Evolutionary conservation across 2,329 filamentous ascomycete species (phyloP), one percentile per base, ranked within the genome.

Genomic region (Nemania sp.): DNA sequence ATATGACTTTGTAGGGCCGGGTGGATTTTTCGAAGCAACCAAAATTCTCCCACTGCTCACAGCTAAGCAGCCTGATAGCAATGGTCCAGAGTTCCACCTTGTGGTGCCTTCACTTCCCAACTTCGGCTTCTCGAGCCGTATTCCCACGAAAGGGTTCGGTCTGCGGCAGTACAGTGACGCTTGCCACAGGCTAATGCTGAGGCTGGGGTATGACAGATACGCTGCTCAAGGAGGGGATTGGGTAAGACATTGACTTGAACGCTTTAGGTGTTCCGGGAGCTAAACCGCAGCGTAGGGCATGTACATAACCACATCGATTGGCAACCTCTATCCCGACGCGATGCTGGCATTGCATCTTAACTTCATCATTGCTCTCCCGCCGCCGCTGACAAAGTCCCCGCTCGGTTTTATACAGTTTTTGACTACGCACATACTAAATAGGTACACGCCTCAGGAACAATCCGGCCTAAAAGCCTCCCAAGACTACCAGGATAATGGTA

Each of bases 21-120:
- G 77, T 8, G 74, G 70, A 66, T 79, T 79, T 63, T 57, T 73
- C 51, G 77, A 78, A 65, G 73, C 70, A 7, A 59, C 69, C 7
- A 70, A 69, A 32, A 67, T 77, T 26, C 62, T 78, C 27, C n/a
- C n/a, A n/a, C n/a, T n/a, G n/a, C n/a, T n/a, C n/a, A n/a, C n/a
- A n/a, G n/a, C n/a, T n/a, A n/a, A n/a, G n/a, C n/a, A n/a, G n/a
- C n/a, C n/a, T n/a, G n/a, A n/a, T n/a, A n/a, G n/a, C n/a, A n/a
- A n/a, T n/a, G n/a, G n/a, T n/a, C n/a, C n/a, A n/a, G n/a, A 68
- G 70, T 82, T 81, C 66, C 75, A 81, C 63, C 67, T 82, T 29
- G 73, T 82, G 2, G 77, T 74, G 0, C 80, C 80, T 8, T 79
- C 77, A 43, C 72, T 81, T 1, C 79, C 79, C 0, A 79, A 79